Evolutionary conservation across 331 rosid species (phyloP).

Genomic region (Malus hybrid): DNA sequence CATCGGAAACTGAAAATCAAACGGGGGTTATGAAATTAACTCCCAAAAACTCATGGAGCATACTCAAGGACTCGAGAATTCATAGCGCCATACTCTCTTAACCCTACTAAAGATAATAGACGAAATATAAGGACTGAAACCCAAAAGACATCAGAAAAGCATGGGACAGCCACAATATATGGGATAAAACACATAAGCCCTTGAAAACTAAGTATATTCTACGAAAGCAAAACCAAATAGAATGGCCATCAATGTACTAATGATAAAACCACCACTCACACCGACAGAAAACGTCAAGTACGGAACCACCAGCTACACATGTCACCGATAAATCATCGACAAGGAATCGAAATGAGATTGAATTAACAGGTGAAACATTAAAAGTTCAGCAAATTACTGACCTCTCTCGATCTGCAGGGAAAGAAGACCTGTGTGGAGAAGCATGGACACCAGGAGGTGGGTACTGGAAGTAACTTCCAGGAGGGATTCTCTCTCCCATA

Average conservation of each 20-base stretch:
- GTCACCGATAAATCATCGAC: background rate
- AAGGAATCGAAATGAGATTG: background rate
- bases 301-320: background rate
- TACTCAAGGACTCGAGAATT: background rate
- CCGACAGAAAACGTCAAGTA: background rate
- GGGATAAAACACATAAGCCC: background rate
- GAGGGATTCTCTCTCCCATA: constrained; percentile 85
- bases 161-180: background rate
- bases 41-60: background rate
- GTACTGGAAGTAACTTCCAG: constrained; percentile 78
- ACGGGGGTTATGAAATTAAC: background rate
- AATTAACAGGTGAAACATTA: background rate
- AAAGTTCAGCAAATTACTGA: constrained; percentile 3
- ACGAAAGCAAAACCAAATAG: background rate
- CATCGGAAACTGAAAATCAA: too few species aligned
- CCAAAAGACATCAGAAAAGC: background rate
- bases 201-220: background rate
- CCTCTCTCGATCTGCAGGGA: constrained; percentile 79
- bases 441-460: constrained; percentile 79
- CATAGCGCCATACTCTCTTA: background rate
- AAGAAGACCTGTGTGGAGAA: constrained; percentile 64
- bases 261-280: background rate
- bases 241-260: background rate
- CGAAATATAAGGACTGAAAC: background rate
- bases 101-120: background rate